Evolutionary conservation across 1,139 yeast species (phyloP).

Genomic region (Yamadazyma buinensis): DNA sequence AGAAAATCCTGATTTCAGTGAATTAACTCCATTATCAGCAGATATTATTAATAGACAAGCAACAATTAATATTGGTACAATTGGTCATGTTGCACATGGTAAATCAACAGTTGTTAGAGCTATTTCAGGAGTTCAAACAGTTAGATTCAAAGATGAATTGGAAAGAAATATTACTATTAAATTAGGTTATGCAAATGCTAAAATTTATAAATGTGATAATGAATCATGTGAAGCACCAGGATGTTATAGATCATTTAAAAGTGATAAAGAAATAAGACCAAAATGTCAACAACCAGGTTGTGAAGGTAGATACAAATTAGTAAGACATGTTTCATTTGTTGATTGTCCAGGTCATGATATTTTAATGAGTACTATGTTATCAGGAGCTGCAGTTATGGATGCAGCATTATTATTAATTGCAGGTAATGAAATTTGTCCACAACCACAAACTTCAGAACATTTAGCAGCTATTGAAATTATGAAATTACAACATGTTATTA

Average conservation of each 20-base stretch:
- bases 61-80: slow-evolving; percentile 97
- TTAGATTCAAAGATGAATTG: slow-evolving; percentile 95
- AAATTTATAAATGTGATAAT: slow-evolving; percentile 90
- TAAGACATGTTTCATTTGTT: slow-evolving; percentile 96
- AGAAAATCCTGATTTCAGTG: slow-evolving; percentile 73
- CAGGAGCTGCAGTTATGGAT: slow-evolving; percentile 99
- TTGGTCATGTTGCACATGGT: slow-evolving; percentile 99
- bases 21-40: slow-evolving; percentile 82
- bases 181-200: slow-evolving; percentile 98
- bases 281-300: slow-evolving; percentile 85
- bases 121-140: slow-evolving; percentile 97
- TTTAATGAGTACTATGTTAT: slow-evolving; percentile 99
- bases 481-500: slow-evolving; percentile 96
- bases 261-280: slow-evolving; percentile 93
- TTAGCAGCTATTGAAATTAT: slow-evolving; percentile 99
- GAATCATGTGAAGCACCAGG: slow-evolving; percentile 90
- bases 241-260: slow-evolving; percentile 89
- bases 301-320: slow-evolving; percentile 77
- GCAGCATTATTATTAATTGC: slow-evolving; percentile 96
- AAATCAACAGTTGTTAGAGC: slow-evolving; percentile 98
- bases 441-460: slow-evolving; percentile 99
- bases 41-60: slow-evolving; percentile 99
- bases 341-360: slow-evolving; percentile 99
- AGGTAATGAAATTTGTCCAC: slow-evolving; percentile 99
- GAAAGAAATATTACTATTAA: slow-evolving; percentile 99